Conservation (phyloP, 73 alveolate genomes). For the Tetrahymena elliotti region DNA sequence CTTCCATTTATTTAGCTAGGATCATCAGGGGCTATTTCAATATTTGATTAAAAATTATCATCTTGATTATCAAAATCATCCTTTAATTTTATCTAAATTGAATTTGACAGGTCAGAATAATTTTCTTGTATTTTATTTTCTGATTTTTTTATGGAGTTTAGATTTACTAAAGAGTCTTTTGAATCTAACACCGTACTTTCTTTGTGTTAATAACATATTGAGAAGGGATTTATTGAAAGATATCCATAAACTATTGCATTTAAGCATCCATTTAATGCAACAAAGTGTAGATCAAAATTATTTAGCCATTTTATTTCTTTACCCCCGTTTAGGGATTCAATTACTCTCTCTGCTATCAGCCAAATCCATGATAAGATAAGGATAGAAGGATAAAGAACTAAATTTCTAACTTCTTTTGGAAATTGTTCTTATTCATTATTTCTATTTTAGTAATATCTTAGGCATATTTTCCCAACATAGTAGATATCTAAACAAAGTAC, state of each 20-base stretch:
- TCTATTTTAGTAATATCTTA: background rate
- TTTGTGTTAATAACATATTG: background rate
- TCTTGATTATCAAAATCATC: background rate
- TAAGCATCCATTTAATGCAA: background rate
- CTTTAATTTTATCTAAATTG: background rate
- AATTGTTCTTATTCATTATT: background rate
- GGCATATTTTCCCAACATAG: background rate
- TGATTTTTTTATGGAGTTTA: background rate
- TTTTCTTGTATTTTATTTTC: background rate
- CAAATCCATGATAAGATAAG: background rate
- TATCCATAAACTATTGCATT: background rate
- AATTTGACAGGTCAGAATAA: background rate
- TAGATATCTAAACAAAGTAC: background rate
- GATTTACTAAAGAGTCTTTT: background rate
- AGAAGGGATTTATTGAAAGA: background rate
- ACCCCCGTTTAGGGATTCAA: background rate
- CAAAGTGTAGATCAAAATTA: background rate
- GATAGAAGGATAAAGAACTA: background rate
- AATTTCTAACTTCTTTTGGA: background rate
- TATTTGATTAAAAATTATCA: background rate
- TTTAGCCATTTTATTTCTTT: background rate
- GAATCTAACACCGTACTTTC: background rate
- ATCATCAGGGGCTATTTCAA: background rate
- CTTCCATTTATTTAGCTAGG: background rate
- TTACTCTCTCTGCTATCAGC: background rate